Conservation (phyloP, 2,329 filamentous ascomycete genomes). For the Fusarium tuaranense region DNA sequence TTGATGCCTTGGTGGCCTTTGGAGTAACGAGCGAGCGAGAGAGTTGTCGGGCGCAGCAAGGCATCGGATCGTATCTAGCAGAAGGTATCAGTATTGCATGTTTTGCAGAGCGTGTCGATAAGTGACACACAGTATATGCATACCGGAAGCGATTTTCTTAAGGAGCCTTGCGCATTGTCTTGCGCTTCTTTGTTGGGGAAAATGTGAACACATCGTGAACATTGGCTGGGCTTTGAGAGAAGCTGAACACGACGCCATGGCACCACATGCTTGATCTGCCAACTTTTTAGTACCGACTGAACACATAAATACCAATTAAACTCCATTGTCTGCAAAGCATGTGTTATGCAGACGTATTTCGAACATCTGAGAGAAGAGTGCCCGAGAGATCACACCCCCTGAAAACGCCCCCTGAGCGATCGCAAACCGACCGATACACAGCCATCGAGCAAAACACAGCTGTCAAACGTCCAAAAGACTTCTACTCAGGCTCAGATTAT, state of each 20-base stretch:
- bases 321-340: neutral
- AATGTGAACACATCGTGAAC: neutral
- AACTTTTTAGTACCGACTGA: neutral
- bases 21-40: neutral
- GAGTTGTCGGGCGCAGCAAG: neutral
- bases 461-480: neutral
- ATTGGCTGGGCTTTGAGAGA: neutral
- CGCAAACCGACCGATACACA: neutral
- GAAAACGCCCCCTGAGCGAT: neutral
- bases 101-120: neutral
- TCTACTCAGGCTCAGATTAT: neutral
- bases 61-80: neutral
- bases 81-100: neutral
- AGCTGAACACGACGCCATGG: neutral
- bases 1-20: neutral
- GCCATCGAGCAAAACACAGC: neutral
- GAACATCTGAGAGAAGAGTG: neutral
- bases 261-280: neutral
- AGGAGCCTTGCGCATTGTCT: neutral
- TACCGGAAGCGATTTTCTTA: fast-evolving
- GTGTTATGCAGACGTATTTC: neutral
- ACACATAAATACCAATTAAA: neutral
- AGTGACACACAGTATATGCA: neutral
- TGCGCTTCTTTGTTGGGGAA: neutral
- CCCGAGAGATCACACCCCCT: neutral